Evolutionary conservation across 2,329 filamentous ascomycete species (phyloP).

Genomic region (Scedosporium aurantiacum): DNA sequence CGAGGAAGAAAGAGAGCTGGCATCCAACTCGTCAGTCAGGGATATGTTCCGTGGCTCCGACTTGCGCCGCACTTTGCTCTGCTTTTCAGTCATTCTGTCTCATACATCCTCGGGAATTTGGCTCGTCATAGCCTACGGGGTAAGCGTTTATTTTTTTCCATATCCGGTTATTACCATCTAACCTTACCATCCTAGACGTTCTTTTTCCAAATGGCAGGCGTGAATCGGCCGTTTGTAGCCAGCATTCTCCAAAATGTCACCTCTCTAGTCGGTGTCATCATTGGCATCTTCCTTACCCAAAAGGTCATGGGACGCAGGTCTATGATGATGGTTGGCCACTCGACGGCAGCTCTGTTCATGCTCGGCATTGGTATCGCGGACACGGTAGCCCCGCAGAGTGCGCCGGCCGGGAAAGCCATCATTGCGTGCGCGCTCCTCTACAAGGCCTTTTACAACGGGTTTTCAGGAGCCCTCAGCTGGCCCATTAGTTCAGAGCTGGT

Average conservation of each 20-base stretch:
- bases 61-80: slow-evolving; percentile 28
- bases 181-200: slow-evolving; percentile 35
- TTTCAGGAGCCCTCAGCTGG: slow-evolving; percentile 40
- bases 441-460: slow-evolving; percentile 36
- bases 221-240: slow-evolving; percentile 38
- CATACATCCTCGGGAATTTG: slow-evolving; percentile 33
- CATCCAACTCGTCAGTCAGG: slow-evolving; percentile 20
- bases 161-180: not conserved
- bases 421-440: slow-evolving; percentile 37
- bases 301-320: slow-evolving; percentile 36
- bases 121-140: slow-evolving; percentile 28
- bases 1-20: slow-evolving; percentile 21
- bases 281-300: slow-evolving; percentile 35
- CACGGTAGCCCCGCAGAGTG: slow-evolving; percentile 21
- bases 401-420: slow-evolving; percentile 26
- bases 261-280: slow-evolving; percentile 35
- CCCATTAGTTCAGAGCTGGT: slow-evolving; percentile 38
- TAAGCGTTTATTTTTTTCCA: not conserved
- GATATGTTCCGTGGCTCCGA: slow-evolving; percentile 35
- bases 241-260: slow-evolving; percentile 35
- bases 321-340: slow-evolving; percentile 33
- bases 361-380: slow-evolving; percentile 37
- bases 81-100: slow-evolving; percentile 26
- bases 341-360: slow-evolving; percentile 36
- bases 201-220: slow-evolving; percentile 42